Base-by-base conservation (phyloP, 2,329 filamentous ascomycete genomes). In the Cytospora schulzeri region DNA sequence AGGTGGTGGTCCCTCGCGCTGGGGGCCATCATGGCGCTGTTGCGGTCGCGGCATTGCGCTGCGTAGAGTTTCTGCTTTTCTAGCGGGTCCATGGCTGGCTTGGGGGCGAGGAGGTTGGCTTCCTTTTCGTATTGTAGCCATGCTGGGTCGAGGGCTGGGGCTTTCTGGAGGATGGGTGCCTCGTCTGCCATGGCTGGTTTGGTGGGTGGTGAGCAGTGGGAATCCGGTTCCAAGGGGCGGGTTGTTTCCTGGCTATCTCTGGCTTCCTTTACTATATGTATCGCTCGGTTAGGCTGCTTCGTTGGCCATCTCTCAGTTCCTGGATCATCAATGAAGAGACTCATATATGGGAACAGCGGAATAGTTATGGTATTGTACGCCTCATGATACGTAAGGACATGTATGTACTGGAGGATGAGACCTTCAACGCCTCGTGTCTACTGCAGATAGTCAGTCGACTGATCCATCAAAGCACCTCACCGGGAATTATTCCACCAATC, bases 1-100 rank as follows among this genome's bases (percentile, higher is more conserved):
- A 83, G 74, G 29, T 76, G 67, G 41, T 76, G 65, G 62, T 81
- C 77, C 24, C 75, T 72, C 0, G 73, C 72, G 4, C 73, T 76
- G 0, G 74, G 71, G 0, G 72, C 70, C 22, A 77, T 76, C 70
- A 81, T 76, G 14, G 67, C 66, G 2, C 72, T 69, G 50, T 78
- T 76, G 24, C 76, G 72, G 7, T 71, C 71, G 52, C 77, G 76
- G 66, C 81, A 80, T 45, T 77, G 73, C 38, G 73, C 68, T 2
- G 76, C 78, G 69, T 82, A 83, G 52, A 73, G 55, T 11, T 73
- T 71, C 66, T 81, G 80, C 53, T 76, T 75, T 31, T 74, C 72
- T 26, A 75, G 55, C 6, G 71, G 68, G 22, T 74, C 67, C 35
- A 72, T 65, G 22, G 55, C 59, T 7, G 70, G 70, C 38, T 72